A percentile compares a stretch with the other conserved stretches of the same genome.
Evolutionary conservation across 108 stramenopile species (phyloP).

Genomic region (Nitzschia sp.): DNA sequence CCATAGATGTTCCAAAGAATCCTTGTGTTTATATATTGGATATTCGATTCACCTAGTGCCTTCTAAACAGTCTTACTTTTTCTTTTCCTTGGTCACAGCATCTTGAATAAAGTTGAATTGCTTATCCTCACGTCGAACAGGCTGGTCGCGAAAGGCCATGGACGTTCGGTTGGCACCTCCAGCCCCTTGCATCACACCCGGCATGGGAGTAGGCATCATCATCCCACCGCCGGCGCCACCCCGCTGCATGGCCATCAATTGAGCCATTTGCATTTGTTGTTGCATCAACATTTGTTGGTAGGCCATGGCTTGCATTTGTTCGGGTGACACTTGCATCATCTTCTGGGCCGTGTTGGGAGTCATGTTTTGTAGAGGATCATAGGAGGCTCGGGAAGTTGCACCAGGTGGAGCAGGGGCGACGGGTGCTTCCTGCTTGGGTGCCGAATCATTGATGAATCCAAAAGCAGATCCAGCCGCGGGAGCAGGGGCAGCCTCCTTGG

Average conservation of each 20-base stretch:
- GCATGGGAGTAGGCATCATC: slow-evolving; percentile 14
- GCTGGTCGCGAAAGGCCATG: slow-evolving; percentile 63
- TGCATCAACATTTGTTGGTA: slow-evolving; percentile 81
- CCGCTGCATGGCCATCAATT: slow-evolving; percentile 65
- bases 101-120: slow-evolving; percentile 87
- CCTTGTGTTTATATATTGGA: neutral
- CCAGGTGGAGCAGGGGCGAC: slow-evolving; percentile 20
- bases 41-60: too few species aligned
- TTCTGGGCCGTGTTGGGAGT: slow-evolving; percentile 32
- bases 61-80: too few species aligned
- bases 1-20: neutral
- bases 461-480: slow-evolving; percentile 64
- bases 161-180: slow-evolving; percentile 33
- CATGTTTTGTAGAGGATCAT: slow-evolving; percentile 66
- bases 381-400: slow-evolving; percentile 26
- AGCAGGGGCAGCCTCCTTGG: slow-evolving; percentile 16
- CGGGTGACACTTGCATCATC: slow-evolving; percentile 47
- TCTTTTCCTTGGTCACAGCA: slow-evolving; percentile 74
- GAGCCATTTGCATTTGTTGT: slow-evolving; percentile 78
- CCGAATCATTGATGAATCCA: slow-evolving; percentile 66
- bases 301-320: slow-evolving; percentile 79
- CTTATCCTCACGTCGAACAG: slow-evolving; percentile 61
- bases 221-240: slow-evolving; percentile 13
- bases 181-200: slow-evolving; percentile 33
- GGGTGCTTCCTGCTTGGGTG: slow-evolving; percentile 5